Base-by-base conservation (phyloP, 73 alveolate species). In the Effrenium voratum region DNA sequence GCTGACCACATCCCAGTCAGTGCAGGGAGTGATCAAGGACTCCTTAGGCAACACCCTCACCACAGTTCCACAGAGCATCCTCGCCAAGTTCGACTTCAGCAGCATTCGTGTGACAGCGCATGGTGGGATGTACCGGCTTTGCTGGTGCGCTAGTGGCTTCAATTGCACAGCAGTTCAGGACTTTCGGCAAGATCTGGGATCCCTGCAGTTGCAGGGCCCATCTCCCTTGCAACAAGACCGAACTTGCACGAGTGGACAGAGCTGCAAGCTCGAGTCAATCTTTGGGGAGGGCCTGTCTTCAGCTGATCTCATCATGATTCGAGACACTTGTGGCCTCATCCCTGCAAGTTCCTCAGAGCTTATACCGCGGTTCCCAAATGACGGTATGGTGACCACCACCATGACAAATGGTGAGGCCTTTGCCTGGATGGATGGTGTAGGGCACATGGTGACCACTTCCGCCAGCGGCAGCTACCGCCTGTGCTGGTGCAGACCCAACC, bases 401-500 rank as follows among this genome's bases (percentile, higher is more conserved):
- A 72, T 72, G 84, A 59, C 95, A 12, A 63, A 72, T 12, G 95
- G 95, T 32, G 84, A 87, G 72, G 43, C 95, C 28, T 87, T 87
- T 52, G 63, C 95, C 26, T 87, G 95, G 95, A 70, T 86, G 84
- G 70, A 86, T 45, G 41, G 50, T 32, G 28, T 47, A 34, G 46
- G 75, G 46, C 63, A 41, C 72, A 22, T 46, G 50, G 49, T 72
- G 43, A 87, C 63, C 43, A 59, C 95, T 5, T 46, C 95, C 2
- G 84, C 95, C 76, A 87, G 95, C 28, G 95, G 95, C 41, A 44
- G 22, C 36, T 87, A 87, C 40, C 95, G 95, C 2, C 95, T 87
- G 5, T 87, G 95, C 50, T 87, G 95, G 95, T 87, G 95, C 46
- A 73, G 95, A 2, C 95, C 95, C 5, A 30, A 30, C 8, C 28